Evolutionary conservation across 139 green algal genomes (phyloP).

Genomic region (Parachlorella kessleri): DNA sequence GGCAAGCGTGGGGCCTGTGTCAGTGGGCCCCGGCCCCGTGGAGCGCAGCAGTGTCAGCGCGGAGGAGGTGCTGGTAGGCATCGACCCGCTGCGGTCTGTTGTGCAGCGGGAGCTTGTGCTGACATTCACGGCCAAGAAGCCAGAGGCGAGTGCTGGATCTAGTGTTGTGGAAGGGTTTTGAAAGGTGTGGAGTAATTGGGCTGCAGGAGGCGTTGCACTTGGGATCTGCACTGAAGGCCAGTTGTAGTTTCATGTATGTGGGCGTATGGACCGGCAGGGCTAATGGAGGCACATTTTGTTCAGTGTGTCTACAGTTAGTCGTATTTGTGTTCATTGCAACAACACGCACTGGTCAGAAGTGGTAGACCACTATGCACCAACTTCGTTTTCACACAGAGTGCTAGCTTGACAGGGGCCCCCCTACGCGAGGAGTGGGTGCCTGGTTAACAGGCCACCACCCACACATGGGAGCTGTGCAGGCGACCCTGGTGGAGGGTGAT

Average conservation of each 20-base stretch:
- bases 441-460: too few species aligned
- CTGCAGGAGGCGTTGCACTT: too few species aligned
- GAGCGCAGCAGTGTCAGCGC: slow-evolving; percentile 50
- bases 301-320: not conserved
- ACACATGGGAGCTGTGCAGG: too few species aligned
- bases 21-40: slow-evolving; percentile 47
- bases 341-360: too few species aligned
- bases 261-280: too few species aligned
- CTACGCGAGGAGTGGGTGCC: too few species aligned
- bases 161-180: too few species aligned
- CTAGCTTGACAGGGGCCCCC: too few species aligned
- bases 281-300: not conserved
- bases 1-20: slow-evolving; percentile 53
- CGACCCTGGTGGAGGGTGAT: slow-evolving; percentile 62
- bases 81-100: slow-evolving; percentile 59
- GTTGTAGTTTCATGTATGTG: too few species aligned
- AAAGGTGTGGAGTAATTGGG: too few species aligned
- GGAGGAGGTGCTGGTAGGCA: slow-evolving; percentile 44
- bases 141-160: slow-evolving; percentile 26
- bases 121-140: slow-evolving; percentile 25
- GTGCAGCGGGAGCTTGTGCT: slow-evolving; percentile 63
- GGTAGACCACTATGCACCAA: not conserved
- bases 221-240: too few species aligned
- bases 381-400: too few species aligned
- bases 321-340: not conserved